A percentile compares a stretch with the other conserved stretches of the same genome.
Conservation (phyloP, 768 basidiomycete genomes). For the Agaricus bisporus region DNA sequence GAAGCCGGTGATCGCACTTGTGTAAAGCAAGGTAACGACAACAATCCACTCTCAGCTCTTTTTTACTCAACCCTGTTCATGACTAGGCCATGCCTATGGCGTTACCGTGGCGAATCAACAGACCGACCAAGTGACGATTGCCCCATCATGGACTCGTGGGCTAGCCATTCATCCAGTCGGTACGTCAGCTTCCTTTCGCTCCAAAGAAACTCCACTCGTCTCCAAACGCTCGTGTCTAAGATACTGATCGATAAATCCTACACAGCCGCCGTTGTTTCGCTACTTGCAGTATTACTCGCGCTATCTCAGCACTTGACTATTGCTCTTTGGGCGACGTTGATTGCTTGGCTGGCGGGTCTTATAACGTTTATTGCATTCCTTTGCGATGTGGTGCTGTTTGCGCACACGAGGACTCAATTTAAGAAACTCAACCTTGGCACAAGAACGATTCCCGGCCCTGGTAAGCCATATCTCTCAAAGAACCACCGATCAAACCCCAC, state of each 20-base stretch:
- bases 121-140: slow-evolving; percentile 30
- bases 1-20: slow-evolving; percentile 42
- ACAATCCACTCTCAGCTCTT: not conserved
- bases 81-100: slow-evolving; percentile 50
- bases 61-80: not conserved
- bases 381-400: slow-evolving; percentile 71
- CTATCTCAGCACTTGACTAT: slow-evolving; percentile 53
- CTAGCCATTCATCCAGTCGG: slow-evolving; percentile 74
- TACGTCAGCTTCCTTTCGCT: slow-evolving; percentile 24
- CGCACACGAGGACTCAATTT: slow-evolving; percentile 53
- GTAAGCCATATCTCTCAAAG: slow-evolving; percentile 30
- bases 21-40: slow-evolving; percentile 31
- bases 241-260: not conserved
- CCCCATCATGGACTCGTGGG: slow-evolving; percentile 67
- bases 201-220: not conserved
- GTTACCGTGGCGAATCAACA: slow-evolving; percentile 32
- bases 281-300: slow-evolving; percentile 58
- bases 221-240: not conserved
- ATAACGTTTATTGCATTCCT: slow-evolving; percentile 69
- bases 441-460: slow-evolving; percentile 54
- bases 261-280: slow-evolving; percentile 46
- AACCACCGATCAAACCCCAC: slow-evolving; percentile 4
- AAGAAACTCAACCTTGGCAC: slow-evolving; percentile 39
- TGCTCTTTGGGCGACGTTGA: slow-evolving; percentile 55
- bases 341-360: slow-evolving; percentile 66